phyloP scores from a whole-genome alignment of 2,329 filamentous ascomycete species.

The Pseudocercospora macadamiae region DNA sequence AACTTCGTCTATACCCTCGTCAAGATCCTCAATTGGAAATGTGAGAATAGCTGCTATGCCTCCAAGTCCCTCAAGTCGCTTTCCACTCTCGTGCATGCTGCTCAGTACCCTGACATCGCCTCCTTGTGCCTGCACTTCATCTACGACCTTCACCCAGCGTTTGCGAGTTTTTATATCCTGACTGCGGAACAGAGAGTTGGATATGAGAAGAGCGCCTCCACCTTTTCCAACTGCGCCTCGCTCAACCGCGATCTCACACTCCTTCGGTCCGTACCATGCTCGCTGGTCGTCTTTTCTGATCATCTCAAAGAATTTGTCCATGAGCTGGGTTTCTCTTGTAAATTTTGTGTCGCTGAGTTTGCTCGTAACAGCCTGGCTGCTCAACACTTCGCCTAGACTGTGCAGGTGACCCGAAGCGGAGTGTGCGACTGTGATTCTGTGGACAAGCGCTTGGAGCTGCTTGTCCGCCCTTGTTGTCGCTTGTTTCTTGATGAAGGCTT shows the following conservation, averaged over 20 bases:
- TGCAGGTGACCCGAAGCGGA: slow-evolving; percentile 84
- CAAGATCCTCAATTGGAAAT: slow-evolving; percentile 84
- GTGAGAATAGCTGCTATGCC: slow-evolving; percentile 89
- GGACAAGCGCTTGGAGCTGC: slow-evolving; percentile 63
- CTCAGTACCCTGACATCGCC: slow-evolving; percentile 89
- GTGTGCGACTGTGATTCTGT: slow-evolving; percentile 74
- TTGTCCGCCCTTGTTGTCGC: slow-evolving; percentile 73
- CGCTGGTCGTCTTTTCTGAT: slow-evolving; percentile 82
- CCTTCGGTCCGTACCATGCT: slow-evolving; percentile 85
- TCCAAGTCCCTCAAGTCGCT: slow-evolving; percentile 78
- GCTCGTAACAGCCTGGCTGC: slow-evolving; percentile 74
- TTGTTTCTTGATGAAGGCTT: slow-evolving; percentile 67
- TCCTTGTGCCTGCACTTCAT: slow-evolving; percentile 80
- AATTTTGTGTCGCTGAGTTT: slow-evolving; percentile 87
- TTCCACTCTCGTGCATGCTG: slow-evolving; percentile 91
- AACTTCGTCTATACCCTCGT: slow-evolving; percentile 51
- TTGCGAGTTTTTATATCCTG: slow-evolving; percentile 75
- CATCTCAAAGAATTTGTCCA: slow-evolving; percentile 80
- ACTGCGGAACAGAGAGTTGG: slow-evolving; percentile 83
- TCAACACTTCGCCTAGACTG: slow-evolving; percentile 82
- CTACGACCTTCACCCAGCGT: slow-evolving; percentile 82
- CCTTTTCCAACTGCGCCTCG: slow-evolving; percentile 87
- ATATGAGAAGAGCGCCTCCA: slow-evolving; percentile 82
- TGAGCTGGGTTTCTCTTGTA: slow-evolving; percentile 76
- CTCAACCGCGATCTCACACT: slow-evolving; percentile 79